Conservation (phyloP, 1,284 basidiomycete genomes). For the Heterobasidion parviporum region DNA sequence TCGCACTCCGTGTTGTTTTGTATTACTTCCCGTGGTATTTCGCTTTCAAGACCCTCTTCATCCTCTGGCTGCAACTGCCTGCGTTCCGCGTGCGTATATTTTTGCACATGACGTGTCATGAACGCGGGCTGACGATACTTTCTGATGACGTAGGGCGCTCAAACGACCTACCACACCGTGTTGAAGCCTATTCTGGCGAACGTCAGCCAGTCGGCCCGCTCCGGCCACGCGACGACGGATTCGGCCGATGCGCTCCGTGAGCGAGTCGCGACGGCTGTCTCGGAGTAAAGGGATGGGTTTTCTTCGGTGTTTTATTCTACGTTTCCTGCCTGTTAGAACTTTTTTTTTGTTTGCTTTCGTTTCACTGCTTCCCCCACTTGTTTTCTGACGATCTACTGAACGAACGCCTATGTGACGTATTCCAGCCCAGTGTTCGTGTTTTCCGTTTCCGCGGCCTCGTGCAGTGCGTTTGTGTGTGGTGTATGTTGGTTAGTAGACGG, state of each 20-base stretch:
- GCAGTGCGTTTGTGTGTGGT: no score
- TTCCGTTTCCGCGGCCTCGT: no score
- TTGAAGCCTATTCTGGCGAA: conserved; percentile 65
- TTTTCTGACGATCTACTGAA: background rate
- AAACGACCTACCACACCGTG: conserved; percentile 57
- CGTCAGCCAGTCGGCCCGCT: conserved; percentile 25
- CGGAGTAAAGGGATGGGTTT: conserved; percentile 15
- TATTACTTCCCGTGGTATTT: conserved; percentile 89
- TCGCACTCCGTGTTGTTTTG: conserved; percentile 65
- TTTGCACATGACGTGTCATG: conserved; percentile 1
- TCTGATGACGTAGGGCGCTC: conserved; percentile 52
- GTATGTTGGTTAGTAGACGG: no score
- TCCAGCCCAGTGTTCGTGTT: no score
- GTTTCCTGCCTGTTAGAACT: background rate
- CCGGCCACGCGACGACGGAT: conserved; percentile 3
- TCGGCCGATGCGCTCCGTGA: conserved; percentile 34
- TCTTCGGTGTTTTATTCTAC: background rate
- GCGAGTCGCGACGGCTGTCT: conserved; percentile 31
- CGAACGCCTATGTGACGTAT: no score
- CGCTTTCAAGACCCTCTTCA: conserved; percentile 82
- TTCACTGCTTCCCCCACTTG: background rate
- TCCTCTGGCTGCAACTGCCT: conserved; percentile 82
- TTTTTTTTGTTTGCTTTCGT: background rate
- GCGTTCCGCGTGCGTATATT: conserved; percentile 61
- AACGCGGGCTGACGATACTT: conserved; percentile 2